Percentiles rank a stretch among this genome's conserved stretches.
These are phyloP conservation scores for Chrysochromulina parva DNA, from an alignment of 78 protist species.

Conservation along the genomic window DNA sequence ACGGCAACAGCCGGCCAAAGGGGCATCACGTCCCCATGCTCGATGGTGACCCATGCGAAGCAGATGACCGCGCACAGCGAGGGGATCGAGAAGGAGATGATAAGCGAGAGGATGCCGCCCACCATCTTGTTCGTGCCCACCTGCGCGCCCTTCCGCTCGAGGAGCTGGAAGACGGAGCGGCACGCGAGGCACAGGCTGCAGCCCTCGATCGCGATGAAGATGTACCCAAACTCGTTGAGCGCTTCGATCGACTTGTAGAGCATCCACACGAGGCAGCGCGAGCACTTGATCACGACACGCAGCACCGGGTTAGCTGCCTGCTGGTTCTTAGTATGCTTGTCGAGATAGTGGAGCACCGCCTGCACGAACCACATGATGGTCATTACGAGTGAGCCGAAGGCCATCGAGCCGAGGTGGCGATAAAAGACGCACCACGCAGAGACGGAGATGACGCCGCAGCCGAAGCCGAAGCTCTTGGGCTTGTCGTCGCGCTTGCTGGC, in stretches of 20 bases:
- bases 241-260: not conserved
- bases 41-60: too few relatives aligned
- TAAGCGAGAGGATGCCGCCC: too few relatives aligned
- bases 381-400: slow-evolving; percentile 78
- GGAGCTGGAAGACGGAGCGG: too few relatives aligned
- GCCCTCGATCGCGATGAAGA: too few relatives aligned
- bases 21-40: too few relatives aligned
- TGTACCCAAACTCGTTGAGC: not conserved
- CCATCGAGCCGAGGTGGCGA: slow-evolving; percentile 81
- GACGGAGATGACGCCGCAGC: not conserved
- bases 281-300: not conserved
- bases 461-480: not conserved
- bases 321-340: slow-evolving; percentile 51
- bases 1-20: too few relatives aligned
- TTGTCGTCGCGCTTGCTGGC: not conserved
- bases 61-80: too few relatives aligned
- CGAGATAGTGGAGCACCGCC: slow-evolving; percentile 49
- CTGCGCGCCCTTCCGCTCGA: too few relatives aligned
- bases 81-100: too few relatives aligned
- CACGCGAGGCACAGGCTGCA: too few relatives aligned
- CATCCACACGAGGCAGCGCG: not conserved
- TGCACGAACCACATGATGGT: slow-evolving; percentile 78
- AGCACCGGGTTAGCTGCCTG: not conserved
- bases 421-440: not conserved
- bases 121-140: too few relatives aligned